Percentiles rank a stretch among this genome's conserved stretches.
Conservation (phyloP, 2,329 filamentous ascomycete species). For the Ciborinia camelliae region DNA sequence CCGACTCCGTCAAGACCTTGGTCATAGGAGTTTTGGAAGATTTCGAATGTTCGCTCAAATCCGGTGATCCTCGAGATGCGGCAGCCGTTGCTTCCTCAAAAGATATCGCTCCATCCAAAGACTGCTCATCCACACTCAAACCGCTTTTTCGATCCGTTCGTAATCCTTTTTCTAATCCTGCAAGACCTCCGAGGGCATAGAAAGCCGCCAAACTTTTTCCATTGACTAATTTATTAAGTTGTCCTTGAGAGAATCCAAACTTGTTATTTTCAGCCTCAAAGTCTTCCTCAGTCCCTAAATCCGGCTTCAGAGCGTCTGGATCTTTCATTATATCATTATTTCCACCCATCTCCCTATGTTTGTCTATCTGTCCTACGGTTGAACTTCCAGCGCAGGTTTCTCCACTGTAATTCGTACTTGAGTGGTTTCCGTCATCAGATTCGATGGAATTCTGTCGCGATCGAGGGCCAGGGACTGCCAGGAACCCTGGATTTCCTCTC, state of each 20-base stretch:
- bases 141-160: conserved; percentile 62
- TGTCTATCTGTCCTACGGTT: conserved; percentile 37
- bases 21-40: conserved; percentile 36
- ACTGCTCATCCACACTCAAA: conserved; percentile 66
- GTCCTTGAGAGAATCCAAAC: conserved; percentile 71
- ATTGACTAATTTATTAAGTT: conserved; percentile 72
- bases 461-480: conserved; percentile 60
- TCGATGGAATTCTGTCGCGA: conserved; percentile 64
- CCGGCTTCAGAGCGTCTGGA: conserved; percentile 46
- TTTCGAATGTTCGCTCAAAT: conserved; percentile 35
- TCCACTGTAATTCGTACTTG: conserved; percentile 38
- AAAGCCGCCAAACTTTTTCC: conserved; percentile 75
- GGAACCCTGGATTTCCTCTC: conserved; percentile 50
- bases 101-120: conserved; percentile 58
- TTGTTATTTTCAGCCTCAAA: conserved; percentile 65
- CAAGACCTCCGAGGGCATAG: conserved; percentile 68
- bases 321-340: conserved; percentile 54
- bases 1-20: background rate
- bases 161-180: conserved; percentile 70
- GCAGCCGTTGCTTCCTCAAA: conserved; percentile 58
- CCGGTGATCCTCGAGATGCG: conserved; percentile 25
- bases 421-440: conserved; percentile 54
- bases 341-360: conserved; percentile 39
- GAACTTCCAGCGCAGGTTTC: conserved; percentile 44
- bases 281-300: conserved; percentile 67